Percentiles rank a stretch among this genome's conserved stretches.
These are phyloP conservation scores for Digitaria exilis DNA, from an alignment of 202 grass and related monocot species.

Conservation along the genomic window DNA sequence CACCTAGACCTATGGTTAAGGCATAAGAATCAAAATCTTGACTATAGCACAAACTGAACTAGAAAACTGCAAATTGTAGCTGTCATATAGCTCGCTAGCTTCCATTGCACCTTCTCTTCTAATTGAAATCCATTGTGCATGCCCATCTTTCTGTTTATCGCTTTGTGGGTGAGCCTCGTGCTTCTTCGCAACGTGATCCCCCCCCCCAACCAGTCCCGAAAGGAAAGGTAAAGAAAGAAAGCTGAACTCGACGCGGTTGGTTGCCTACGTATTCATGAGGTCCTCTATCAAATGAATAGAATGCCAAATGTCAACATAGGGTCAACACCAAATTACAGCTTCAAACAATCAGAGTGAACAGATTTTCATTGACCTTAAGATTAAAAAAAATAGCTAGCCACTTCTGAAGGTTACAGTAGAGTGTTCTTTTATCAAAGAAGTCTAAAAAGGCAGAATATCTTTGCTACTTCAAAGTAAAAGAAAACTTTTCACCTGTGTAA, in stretches of 20 bases:
- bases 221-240: too few species aligned
- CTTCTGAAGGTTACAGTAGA: background rate
- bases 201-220: too few species aligned
- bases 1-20: background rate
- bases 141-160: too few species aligned
- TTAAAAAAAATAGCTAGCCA: background rate
- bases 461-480: constrained; percentile 35
- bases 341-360: background rate
- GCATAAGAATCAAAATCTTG: background rate
- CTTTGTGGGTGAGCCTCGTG: too few species aligned
- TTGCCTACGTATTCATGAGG: background rate
- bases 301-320: background rate
- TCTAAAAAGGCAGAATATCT: background rate
- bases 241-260: too few species aligned
- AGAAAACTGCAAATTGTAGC: background rate
- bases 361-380: background rate
- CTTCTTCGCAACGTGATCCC: too few species aligned
- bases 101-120: too few species aligned
- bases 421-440: background rate
- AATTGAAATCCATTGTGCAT: too few species aligned
- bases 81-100: too few species aligned
- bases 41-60: background rate
- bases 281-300: background rate
- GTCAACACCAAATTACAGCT: background rate
- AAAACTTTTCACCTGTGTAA: background rate